Conservation (phyloP, 306 rosid species). For the Carpinus viminea region DNA sequence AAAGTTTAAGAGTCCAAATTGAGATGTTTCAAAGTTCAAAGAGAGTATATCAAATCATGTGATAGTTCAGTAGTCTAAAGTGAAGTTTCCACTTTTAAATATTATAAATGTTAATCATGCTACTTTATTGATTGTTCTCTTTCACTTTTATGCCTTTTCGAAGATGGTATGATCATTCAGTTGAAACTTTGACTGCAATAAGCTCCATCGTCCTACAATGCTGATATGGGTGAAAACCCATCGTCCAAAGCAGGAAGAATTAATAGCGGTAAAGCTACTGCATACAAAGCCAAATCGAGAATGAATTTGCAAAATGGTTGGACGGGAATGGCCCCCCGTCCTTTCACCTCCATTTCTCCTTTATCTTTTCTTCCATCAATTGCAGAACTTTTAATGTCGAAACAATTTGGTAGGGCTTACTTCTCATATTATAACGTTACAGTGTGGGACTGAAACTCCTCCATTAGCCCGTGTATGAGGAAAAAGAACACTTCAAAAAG, state of each 20-base stretch:
- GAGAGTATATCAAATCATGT: no score
- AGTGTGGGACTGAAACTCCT: slow-evolving; percentile 5
- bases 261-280: background rate
- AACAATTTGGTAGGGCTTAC: background rate
- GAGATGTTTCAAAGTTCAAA: no score
- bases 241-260: background rate
- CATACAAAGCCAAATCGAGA: background rate
- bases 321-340: background rate
- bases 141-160: background rate
- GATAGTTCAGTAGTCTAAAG: no score
- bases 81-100: no score
- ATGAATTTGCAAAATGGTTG: background rate
- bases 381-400: background rate
- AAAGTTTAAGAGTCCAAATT: no score
- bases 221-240: background rate
- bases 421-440: background rate
- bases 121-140: background rate
- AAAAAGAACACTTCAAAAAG: slow-evolving; percentile 9
- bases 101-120: background rate
- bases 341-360: background rate
- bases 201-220: background rate
- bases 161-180: background rate
- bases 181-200: background rate
- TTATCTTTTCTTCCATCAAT: background rate
- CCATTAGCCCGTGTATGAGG: background rate